phyloP scores from a whole-genome alignment of 2,329 filamentous ascomycete genomes.

The Beauveria scarabaeidicola region DNA sequence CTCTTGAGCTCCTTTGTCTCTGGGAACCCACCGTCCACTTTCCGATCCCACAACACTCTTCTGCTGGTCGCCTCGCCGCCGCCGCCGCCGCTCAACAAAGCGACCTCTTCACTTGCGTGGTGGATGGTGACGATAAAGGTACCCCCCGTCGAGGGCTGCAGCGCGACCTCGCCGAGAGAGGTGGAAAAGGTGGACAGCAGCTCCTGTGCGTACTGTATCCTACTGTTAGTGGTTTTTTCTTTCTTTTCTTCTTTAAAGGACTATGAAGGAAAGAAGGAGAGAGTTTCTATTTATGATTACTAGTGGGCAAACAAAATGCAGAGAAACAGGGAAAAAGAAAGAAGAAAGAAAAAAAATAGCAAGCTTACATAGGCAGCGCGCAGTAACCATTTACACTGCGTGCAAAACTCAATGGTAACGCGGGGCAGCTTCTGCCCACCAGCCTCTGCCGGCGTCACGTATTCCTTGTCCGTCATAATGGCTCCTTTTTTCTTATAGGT shows the following conservation, averaged over 20 bases:
- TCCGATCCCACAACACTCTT: conserved; percentile 77
- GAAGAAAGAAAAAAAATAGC: neutral
- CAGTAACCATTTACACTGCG: conserved; percentile 88
- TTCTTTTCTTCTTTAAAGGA: neutral
- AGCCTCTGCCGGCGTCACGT: neutral
- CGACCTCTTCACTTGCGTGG: conserved; percentile 8
- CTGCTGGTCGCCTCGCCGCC: conserved; percentile 16
- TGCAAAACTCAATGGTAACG: conserved; percentile 85
- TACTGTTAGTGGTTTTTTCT: neutral
- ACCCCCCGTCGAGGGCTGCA: conserved; percentile 79
- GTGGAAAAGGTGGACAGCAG: conserved; percentile 87
- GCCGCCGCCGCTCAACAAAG: neutral
- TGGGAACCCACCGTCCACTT: conserved; percentile 79
- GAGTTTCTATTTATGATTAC: neutral
- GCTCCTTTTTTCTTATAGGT: too few relatives aligned
- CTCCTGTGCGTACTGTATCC: conserved; percentile 75
- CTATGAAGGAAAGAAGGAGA: too few relatives aligned
- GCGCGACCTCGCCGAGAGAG: conserved; percentile 74
- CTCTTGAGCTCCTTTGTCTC: conserved; percentile 90
- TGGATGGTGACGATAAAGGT: conserved; percentile 66
- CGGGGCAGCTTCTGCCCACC: conserved; percentile 41
- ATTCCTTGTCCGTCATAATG: neutral
- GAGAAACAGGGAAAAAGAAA: neutral
- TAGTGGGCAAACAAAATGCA: neutral
- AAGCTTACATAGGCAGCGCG: conserved; percentile 69